phyloP scores from a whole-genome alignment of 805 yeast species.

The Priceomyces melissophilus region DNA sequence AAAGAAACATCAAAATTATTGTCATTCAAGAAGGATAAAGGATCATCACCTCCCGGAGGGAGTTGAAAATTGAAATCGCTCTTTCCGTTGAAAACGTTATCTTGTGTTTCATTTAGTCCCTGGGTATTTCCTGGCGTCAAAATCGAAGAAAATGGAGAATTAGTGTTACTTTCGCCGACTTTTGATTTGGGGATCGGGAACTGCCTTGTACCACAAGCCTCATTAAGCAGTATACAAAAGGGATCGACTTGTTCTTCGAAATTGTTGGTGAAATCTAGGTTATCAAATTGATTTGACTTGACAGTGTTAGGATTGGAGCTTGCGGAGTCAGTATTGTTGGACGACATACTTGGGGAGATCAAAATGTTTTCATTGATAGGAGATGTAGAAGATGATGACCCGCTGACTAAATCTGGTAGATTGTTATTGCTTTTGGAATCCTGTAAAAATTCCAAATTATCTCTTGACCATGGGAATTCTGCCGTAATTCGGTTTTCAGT shows the following conservation, averaged over 20 bases:
- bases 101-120: conserved; percentile 11
- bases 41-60: conserved; percentile 24
- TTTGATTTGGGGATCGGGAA: conserved; percentile 59
- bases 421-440: conserved; percentile 3
- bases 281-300: conserved; percentile 9
- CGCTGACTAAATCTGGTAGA: conserved; percentile 36
- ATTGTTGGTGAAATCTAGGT: conserved; percentile 15
- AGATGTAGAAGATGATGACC: conserved; percentile 34
- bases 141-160: conserved; percentile 19
- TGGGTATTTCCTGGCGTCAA: conserved; percentile 14
- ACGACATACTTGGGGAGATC: conserved; percentile 31
- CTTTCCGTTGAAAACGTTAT: conserved; percentile 15
- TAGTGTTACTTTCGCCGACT: conserved; percentile 10
- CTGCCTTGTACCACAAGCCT: conserved; percentile 78
- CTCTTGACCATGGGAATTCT: conserved; percentile 52
- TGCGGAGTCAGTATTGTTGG: conserved; percentile 5
- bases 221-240: conserved; percentile 71
- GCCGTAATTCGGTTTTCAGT: conserved; percentile 33
- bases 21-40: conserved; percentile 46
- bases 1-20: conserved; percentile 52
- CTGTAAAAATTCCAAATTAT: conserved; percentile 10
- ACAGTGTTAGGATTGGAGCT: conserved; percentile 13
- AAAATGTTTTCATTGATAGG: conserved; percentile 36
- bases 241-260: conserved; percentile 70
- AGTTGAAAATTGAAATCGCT: conserved; percentile 11